Conservation (phyloP, 768 basidiomycete species). For the Dentipellis sp. region DNA sequence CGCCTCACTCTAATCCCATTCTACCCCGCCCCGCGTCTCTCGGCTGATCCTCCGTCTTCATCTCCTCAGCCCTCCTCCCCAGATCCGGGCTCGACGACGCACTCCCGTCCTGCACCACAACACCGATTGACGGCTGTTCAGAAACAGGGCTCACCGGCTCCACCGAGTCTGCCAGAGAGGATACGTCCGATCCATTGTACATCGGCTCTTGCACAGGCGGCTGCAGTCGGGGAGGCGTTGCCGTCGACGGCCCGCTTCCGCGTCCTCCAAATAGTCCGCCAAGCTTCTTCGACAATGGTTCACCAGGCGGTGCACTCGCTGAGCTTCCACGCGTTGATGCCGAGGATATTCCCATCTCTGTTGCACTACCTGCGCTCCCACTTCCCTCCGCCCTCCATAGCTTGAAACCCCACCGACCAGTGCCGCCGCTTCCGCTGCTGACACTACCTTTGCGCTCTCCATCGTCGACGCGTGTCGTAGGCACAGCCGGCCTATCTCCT, state of each 20-base stretch:
- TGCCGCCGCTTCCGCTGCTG: conserved; percentile 3
- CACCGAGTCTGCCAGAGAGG: conserved; percentile 35
- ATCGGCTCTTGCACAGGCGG: conserved; percentile 27
- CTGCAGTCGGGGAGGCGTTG: conserved; percentile 24
- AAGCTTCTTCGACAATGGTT: conserved; percentile 37
- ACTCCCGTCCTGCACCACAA: not conserved
- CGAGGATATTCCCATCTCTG: conserved; percentile 5
- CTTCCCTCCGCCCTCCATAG: conserved; percentile 10
- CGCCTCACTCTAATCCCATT: not conserved
- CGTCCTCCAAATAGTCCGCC: conserved; percentile 63
- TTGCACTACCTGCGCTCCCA: not conserved
- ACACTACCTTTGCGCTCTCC: conserved; percentile 11
- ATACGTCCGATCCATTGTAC: conserved; percentile 48
- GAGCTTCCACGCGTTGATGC: conserved; percentile 1
- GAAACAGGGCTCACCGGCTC: conserved; percentile 49
- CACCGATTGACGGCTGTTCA: conserved; percentile 10
- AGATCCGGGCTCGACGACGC: not conserved
- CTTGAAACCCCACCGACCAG: conserved; percentile 14
- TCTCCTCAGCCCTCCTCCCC: not conserved
- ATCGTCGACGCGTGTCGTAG: conserved; percentile 6
- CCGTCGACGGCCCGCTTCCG: conserved; percentile 40
- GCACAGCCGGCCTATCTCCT: conserved; percentile 9
- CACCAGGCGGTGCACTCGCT: not conserved
- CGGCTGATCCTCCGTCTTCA: not conserved
- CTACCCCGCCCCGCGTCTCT: not conserved